These are phyloP conservation scores for Escallonia rubra DNA, from an alignment of 129 eudicot genomes.

Conservation along the genomic window DNA sequence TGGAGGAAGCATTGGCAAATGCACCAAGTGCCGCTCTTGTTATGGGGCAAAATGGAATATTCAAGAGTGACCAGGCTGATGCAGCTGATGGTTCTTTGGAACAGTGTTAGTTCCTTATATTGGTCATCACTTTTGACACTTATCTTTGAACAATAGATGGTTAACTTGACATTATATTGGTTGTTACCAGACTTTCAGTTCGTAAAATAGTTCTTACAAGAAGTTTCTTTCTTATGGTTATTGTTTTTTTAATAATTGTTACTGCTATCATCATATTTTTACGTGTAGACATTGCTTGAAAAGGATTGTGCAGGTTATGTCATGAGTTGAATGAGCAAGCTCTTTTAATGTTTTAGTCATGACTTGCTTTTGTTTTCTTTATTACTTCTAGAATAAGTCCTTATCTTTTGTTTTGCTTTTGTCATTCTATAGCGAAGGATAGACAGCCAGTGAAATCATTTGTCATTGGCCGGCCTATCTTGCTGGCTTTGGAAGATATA, in stretches of 20 bases:
- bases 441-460: slow-evolving; percentile 48
- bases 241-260: neutral
- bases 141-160: neutral
- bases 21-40: slow-evolving; percentile 66
- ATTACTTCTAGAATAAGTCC: neutral
- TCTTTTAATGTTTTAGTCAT: neutral
- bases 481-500: slow-evolving; percentile 94
- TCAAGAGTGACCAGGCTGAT: slow-evolving; percentile 56
- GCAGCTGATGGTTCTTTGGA: slow-evolving; percentile 49
- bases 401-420: slow-evolving; percentile 8
- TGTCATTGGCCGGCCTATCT: slow-evolving; percentile 88
- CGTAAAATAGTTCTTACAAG: no score
- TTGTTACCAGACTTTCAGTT: no score
- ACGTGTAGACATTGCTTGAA: neutral
- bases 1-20: slow-evolving; percentile 82
- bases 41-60: slow-evolving; percentile 61
- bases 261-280: neutral
- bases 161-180: no score
- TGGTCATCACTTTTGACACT: neutral
- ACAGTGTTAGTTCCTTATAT: slow-evolving; percentile 43
- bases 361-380: neutral
- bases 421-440: slow-evolving; percentile 46
- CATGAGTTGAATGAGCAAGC: neutral
- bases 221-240: neutral
- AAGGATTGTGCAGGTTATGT: neutral